Conservation (phyloP, 805 yeast species). For the Tetrapisispora nanseiensis region DNA sequence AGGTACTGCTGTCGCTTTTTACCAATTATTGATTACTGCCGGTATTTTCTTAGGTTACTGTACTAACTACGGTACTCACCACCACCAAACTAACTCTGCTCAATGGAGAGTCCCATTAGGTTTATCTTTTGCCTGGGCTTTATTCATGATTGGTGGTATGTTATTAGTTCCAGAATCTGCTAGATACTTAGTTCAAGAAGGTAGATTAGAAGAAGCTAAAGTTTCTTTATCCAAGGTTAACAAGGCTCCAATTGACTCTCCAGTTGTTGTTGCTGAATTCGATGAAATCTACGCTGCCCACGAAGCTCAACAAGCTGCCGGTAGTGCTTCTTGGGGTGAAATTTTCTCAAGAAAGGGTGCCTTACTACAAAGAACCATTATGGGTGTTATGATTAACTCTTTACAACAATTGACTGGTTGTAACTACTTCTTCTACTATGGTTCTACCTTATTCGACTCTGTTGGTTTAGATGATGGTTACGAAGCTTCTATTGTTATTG, state of each 20-base stretch:
- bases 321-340: constrained; percentile 58
- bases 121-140: constrained; percentile 40
- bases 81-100: constrained; percentile 30
- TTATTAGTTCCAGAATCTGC: constrained; percentile 66
- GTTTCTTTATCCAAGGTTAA: constrained; percentile 49
- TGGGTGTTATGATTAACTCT: constrained; percentile 49
- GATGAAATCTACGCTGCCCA: constrained; percentile 50
- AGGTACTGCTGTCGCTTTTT: constrained; percentile 63
- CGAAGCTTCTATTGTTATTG: constrained; percentile 49
- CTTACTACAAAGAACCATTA: constrained; percentile 36
- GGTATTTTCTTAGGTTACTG: constrained; percentile 76
- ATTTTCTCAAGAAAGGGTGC: constrained; percentile 58
- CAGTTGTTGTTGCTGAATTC: constrained; percentile 46
- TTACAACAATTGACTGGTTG: constrained; percentile 62
- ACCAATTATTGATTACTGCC: constrained; percentile 60
- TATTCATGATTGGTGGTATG: constrained; percentile 32
- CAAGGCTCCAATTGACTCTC: constrained; percentile 44
- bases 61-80: constrained; percentile 50
- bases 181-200: constrained; percentile 49
- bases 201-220: constrained; percentile 52
- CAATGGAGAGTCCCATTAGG: constrained; percentile 75
- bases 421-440: constrained; percentile 60
- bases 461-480: constrained; percentile 52
- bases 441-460: constrained; percentile 52
- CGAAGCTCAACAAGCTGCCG: constrained; percentile 51